These are phyloP conservation scores for Tuber brumale DNA, from an alignment of 495 filamentous ascomycete species.

Conservation along the genomic window DNA sequence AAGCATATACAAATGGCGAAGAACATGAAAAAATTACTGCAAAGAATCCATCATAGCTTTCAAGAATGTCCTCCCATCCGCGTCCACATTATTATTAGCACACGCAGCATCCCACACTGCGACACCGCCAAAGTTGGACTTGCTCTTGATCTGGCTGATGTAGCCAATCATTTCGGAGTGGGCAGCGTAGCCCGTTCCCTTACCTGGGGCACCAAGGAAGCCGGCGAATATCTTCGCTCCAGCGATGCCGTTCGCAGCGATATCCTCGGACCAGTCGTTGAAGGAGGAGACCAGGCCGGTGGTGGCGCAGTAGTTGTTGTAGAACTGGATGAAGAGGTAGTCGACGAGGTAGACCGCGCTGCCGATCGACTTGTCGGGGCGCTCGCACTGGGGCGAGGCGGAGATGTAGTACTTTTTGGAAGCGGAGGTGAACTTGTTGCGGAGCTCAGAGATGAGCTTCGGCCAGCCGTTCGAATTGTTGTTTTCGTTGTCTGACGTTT, in stretches of 20 bases:
- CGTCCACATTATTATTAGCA: neutral
- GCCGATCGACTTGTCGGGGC: slow-evolving; percentile 47
- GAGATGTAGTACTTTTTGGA: slow-evolving; percentile 47
- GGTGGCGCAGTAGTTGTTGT: slow-evolving; percentile 43
- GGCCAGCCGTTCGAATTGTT: slow-evolving; percentile 44
- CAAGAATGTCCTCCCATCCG: neutral
- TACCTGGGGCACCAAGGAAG: neutral
- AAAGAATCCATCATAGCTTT: neutral
- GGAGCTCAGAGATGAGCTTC: slow-evolving; percentile 44
- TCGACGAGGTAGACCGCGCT: slow-evolving; percentile 43
- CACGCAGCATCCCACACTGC: neutral
- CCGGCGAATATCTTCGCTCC: slow-evolving; percentile 13
- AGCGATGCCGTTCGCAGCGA: neutral
- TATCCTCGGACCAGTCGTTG: slow-evolving; percentile 7
- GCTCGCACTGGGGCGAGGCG: slow-evolving; percentile 48
- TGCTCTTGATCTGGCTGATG: neutral
- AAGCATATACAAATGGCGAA: neutral
- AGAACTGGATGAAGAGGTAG: slow-evolving; percentile 47
- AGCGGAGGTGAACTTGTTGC: slow-evolving; percentile 40
- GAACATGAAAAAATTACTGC: neutral
- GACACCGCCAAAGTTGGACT: slow-evolving; percentile 13
- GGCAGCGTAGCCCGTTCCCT: neutral
- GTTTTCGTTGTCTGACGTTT: slow-evolving; percentile 41
- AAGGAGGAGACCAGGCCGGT: slow-evolving; percentile 14
- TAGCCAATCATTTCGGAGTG: slow-evolving; percentile 10